Evolutionary conservation across 345 rosid genomes (phyloP), one percentile per base, ranked within the genome.

Genomic region (Cardamine chenopodiifolia): DNA sequence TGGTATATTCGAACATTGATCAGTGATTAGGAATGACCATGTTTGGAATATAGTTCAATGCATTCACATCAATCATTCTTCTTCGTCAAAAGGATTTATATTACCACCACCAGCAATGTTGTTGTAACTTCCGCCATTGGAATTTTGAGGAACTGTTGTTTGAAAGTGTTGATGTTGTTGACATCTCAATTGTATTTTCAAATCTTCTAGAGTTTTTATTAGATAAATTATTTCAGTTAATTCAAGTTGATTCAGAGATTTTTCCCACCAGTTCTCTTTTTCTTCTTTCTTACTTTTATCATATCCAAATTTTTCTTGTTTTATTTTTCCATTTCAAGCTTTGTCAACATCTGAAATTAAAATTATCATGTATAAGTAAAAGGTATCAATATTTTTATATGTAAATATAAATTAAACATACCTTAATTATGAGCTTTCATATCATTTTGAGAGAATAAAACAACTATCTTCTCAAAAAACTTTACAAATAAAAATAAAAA

Each of bases 181-280:
- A 53, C 44, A 66, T 12, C 15, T 18, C 1, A 86, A 78, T 5
- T 76, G 75, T 25, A 35, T 78, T 70, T 47, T 85, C 23, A 86
- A 74, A 34, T 77, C 77, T 75, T 73, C 75, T 17, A 90, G 10
- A 0, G 78, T 64, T 6, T 18, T 22, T 42, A 64, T n/a, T n/a
- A n/a, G n/a, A n/a, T n/a, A n/a, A n/a, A n/a, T n/a, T n/a, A n/a
- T n/a, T n/a, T n/a, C n/a, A n/a, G n/a, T n/a, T n/a, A n/a, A n/a
- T n/a, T n/a, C n/a, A n/a, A n/a, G 83, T 32, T 83, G 75, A 0
- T 80, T 82, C 1, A 62, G 34, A 8, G 89, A 87, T 2, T 74
- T 64, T 57, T 83, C 81, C 92, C 92, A 90, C 89, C 90, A 83
- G 34, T 70, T 66, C 52, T 63, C 71, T 0, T 8, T 8, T 18